Evolutionary conservation across 1,284 basidiomycete species (phyloP).

Genomic region (Leucoagaricus sp.): DNA sequence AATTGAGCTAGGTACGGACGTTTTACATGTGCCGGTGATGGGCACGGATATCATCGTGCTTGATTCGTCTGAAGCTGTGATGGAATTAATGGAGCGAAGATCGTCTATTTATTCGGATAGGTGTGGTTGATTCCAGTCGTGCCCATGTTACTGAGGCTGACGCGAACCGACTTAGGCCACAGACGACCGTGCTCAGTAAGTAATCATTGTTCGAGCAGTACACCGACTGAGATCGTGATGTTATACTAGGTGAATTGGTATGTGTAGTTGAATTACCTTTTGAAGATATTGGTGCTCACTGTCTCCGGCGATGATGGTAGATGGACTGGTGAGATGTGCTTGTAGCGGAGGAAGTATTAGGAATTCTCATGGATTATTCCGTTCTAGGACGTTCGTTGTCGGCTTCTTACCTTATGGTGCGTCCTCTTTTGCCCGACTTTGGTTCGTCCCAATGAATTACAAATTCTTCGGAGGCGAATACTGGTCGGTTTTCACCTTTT

Average conservation of each 20-base stretch:
- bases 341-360: not conserved
- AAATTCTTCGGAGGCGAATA: conserved; percentile 19
- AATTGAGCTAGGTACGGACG: conserved; percentile 33
- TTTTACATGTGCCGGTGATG: conserved; percentile 36
- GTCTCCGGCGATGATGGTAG: not conserved
- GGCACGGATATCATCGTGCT: conserved; percentile 40
- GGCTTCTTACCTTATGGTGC: conserved; percentile 30
- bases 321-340: not conserved
- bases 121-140: conserved; percentile 22
- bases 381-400: conserved; percentile 24
- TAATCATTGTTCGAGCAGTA: conserved; percentile 10
- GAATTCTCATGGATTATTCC: not conserved
- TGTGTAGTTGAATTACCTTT: not conserved
- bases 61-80: conserved; percentile 34
- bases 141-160: not conserved
- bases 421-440: conserved; percentile 1
- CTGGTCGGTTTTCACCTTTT: conserved; percentile 21
- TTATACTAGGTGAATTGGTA: conserved; percentile 13
- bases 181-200: conserved; percentile 33
- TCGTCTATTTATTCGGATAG: conserved; percentile 43
- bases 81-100: conserved; percentile 41
- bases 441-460: not conserved
- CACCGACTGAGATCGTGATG: not conserved
- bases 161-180: conserved; percentile 20
- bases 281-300: not conserved